Conservation (phyloP, 192 early-diverging fungal genomes). For the Phlyctochytrium arcticum region DNA sequence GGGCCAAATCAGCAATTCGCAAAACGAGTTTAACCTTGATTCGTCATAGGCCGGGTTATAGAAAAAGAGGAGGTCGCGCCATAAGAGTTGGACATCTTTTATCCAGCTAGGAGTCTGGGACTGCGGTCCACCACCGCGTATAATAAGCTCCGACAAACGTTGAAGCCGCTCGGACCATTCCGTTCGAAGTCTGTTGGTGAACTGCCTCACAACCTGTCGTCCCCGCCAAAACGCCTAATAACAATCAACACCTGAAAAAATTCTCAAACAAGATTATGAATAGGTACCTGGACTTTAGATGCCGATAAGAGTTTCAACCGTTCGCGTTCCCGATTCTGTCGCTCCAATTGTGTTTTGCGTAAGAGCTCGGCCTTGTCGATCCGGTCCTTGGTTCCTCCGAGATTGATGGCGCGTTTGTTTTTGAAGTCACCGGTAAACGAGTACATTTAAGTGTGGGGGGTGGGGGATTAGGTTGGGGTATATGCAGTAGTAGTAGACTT, state of each 20-base stretch:
- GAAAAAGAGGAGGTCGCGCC: conserved; percentile 36
- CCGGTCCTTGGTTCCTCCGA: conserved; percentile 67
- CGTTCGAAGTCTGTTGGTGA: too few species aligned
- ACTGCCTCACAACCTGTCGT: too few species aligned
- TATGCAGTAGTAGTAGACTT: too few species aligned
- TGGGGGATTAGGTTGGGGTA: too few species aligned
- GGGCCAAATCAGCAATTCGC: too few species aligned
- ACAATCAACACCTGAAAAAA: background rate
- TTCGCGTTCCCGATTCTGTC: conserved; percentile 68
- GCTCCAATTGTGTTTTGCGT: conserved; percentile 60
- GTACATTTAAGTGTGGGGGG: too few species aligned
- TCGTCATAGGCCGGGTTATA: conserved; percentile 22
- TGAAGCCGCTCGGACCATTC: too few species aligned
- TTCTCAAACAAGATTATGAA: background rate
- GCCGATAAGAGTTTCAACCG: conserved; percentile 54
- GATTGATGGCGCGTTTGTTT: conserved; percentile 68
- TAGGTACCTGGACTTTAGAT: background rate
- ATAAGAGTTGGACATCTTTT: too few species aligned
- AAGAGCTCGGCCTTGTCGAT: conserved; percentile 67
- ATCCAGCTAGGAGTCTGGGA: too few species aligned
- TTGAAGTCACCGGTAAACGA: conserved; percentile 80
- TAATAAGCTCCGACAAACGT: too few species aligned
- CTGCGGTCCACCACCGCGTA: too few species aligned
- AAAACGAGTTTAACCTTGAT: conserved; percentile 7
- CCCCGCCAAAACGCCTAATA: background rate